A percentile compares a stretch with the other conserved stretches of the same genome.
These are phyloP conservation scores for Daldinia sp. DNA, from an alignment of 2,329 filamentous ascomycete genomes.

Conservation along the genomic window DNA sequence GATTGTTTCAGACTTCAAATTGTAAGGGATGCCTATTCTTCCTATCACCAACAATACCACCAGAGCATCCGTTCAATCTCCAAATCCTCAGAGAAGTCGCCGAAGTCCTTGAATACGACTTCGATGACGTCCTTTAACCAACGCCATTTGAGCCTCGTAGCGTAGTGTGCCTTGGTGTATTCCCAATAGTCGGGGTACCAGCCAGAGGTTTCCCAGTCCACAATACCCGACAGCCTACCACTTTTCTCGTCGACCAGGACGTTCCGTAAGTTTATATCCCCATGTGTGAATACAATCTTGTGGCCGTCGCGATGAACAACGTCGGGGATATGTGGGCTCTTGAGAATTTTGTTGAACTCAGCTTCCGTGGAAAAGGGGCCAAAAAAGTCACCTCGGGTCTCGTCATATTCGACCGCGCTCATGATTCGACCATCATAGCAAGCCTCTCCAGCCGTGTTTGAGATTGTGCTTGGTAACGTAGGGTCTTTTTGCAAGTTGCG, in stretches of 20 bases:
- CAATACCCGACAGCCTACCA: conserved; percentile 46
- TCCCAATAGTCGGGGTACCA: conserved; percentile 52
- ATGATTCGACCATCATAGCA: not conserved
- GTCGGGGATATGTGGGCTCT: conserved; percentile 44
- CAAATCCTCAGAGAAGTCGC: conserved; percentile 36
- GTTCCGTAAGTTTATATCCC: conserved; percentile 52
- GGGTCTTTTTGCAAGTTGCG: not conserved
- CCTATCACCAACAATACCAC: conserved; percentile 4
- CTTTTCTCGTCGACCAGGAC: conserved; percentile 51
- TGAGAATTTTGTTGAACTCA: conserved; percentile 33
- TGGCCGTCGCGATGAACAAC: not conserved
- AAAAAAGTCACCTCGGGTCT: not conserved
- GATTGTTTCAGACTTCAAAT: too few species aligned
- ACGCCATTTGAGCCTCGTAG: conserved; percentile 35
- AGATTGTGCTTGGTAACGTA: not conserved
- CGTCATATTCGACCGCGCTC: not conserved
- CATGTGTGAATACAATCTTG: not conserved
- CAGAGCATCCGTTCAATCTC: conserved; percentile 39
- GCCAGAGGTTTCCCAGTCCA: conserved; percentile 50
- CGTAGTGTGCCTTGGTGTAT: conserved; percentile 45
- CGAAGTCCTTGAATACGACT: conserved; percentile 32
- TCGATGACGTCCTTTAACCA: conserved; percentile 33
- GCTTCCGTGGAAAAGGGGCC: not conserved
- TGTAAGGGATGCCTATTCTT: not conserved
- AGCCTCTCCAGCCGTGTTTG: not conserved